A percentile compares a stretch with the other conserved stretches of the same genome.
Conservation (phyloP, 2,329 filamentous ascomycete species). For the Trichoderma endophyticum region DNA sequence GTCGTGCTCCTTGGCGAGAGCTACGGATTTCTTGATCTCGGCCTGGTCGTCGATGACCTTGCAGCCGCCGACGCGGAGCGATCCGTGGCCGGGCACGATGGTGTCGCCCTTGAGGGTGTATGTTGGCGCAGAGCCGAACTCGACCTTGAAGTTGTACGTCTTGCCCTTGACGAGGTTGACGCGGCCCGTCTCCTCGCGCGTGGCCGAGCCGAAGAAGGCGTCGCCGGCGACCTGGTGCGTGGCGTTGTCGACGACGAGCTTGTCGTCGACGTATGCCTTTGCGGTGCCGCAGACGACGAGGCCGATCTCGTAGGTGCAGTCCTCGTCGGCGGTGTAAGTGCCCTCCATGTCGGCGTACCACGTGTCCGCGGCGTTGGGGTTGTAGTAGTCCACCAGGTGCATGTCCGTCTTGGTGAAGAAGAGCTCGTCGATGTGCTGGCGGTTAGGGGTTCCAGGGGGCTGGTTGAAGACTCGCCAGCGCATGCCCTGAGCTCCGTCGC, state of each 20-base stretch:
- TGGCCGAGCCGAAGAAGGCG: constrained; percentile 63
- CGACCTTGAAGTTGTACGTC: constrained; percentile 56
- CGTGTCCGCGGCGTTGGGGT: constrained; percentile 51
- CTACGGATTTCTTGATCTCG: constrained; percentile 64
- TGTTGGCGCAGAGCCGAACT: constrained; percentile 58
- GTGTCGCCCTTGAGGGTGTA: constrained; percentile 51
- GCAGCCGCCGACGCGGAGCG: constrained; percentile 60
- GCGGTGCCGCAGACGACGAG: constrained; percentile 63
- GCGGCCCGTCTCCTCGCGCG: constrained; percentile 59
- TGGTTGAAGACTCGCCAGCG: constrained; percentile 62
- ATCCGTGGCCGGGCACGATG: constrained; percentile 55
- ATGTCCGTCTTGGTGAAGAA: constrained; percentile 48
- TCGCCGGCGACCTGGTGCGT: constrained; percentile 61
- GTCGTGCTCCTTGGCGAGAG: constrained; percentile 65
- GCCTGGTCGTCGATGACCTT: constrained; percentile 55
- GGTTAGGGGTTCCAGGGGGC: constrained; percentile 45
- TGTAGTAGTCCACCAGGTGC: constrained; percentile 48
- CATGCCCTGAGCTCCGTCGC: constrained; percentile 56
- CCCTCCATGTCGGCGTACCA: constrained; percentile 64
- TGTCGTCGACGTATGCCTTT: constrained; percentile 60
- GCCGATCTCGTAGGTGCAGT: constrained; percentile 62
- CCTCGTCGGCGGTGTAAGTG: constrained; percentile 56
- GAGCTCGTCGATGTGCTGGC: constrained; percentile 51
- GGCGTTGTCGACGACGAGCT: constrained; percentile 63
- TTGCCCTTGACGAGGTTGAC: constrained; percentile 57